Percentiles rank a stretch among this genome's conserved stretches.
These are phyloP conservation scores for Fraxinus anomala DNA, from an alignment of 257 asterid species.

Conservation along the genomic window DNA sequence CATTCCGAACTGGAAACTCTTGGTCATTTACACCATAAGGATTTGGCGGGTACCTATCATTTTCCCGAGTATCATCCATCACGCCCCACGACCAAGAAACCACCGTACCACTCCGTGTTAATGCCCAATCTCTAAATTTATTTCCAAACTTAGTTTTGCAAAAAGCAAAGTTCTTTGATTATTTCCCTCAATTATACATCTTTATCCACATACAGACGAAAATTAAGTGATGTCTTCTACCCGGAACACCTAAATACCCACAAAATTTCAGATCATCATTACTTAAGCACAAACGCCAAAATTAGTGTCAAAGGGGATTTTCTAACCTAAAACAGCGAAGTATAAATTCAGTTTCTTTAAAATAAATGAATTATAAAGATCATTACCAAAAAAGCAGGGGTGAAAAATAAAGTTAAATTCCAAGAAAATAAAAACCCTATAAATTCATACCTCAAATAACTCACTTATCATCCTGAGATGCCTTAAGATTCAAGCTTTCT, in stretches of 20 bases:
- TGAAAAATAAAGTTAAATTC: conserved; percentile 17
- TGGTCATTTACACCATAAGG: conserved; percentile 36
- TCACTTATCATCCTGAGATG: conserved; percentile 14
- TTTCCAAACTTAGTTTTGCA: background rate
- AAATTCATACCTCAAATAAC: conserved; percentile 29
- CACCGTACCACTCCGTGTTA: background rate
- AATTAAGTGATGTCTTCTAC: conserved; percentile 8
- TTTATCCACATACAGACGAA: background rate
- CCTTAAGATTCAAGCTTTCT: conserved; percentile 29
- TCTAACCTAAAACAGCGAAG: background rate
- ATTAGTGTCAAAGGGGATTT: background rate
- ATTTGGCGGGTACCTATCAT: conserved; percentile 51
- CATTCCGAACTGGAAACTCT: conserved; percentile 29
- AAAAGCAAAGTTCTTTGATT: background rate
- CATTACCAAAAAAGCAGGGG: background rate
- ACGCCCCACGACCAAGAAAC: conserved; percentile 29
- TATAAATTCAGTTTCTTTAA: conserved; percentile 7
- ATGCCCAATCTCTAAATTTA: conserved; percentile 13
- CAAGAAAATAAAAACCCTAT: conserved; percentile 16
- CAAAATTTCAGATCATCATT: conserved; percentile 9
- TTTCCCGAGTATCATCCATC: conserved; percentile 61
- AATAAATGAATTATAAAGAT: background rate
- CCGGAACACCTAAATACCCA: conserved; percentile 22
- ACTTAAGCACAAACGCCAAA: background rate
- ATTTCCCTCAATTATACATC: background rate